These are phyloP conservation scores for Metschnikowia lochheadii DNA, from an alignment of 805 yeast genomes.

Conservation along the genomic window DNA sequence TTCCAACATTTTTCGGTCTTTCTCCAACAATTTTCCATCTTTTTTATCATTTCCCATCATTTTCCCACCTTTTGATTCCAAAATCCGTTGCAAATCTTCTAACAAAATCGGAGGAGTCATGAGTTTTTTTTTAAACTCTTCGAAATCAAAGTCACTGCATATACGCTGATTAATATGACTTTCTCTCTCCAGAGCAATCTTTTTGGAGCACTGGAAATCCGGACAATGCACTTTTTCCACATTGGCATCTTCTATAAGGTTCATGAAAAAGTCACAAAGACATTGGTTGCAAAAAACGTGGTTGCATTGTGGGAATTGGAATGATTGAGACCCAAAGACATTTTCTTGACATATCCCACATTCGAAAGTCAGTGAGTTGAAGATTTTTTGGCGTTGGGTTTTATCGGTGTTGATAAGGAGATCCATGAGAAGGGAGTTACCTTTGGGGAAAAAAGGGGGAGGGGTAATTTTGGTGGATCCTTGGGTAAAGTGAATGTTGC, in stretches of 20 bases:
- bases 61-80: slow-evolving; percentile 10
- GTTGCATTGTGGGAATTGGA: slow-evolving; percentile 25
- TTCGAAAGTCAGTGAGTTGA: slow-evolving; percentile 34
- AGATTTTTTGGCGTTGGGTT: slow-evolving; percentile 20
- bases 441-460: not conserved
- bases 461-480: not conserved
- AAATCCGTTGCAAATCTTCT: slow-evolving; percentile 29
- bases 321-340: slow-evolving; percentile 42
- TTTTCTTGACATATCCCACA: slow-evolving; percentile 58
- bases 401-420: slow-evolving; percentile 16
- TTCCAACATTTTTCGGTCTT: no score
- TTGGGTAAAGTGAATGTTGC: not conserved
- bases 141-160: slow-evolving; percentile 17
- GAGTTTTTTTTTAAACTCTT: slow-evolving; percentile 31
- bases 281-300: slow-evolving; percentile 17
- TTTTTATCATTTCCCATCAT: no score
- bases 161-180: not conserved
- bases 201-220: slow-evolving; percentile 44
- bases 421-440: not conserved
- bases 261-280: slow-evolving; percentile 14
- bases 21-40: no score
- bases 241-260: slow-evolving; percentile 45
- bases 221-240: slow-evolving; percentile 56
- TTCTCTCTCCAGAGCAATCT: slow-evolving; percentile 15
- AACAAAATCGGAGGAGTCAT: slow-evolving; percentile 40